Evolutionary conservation across 2,329 filamentous ascomycete genomes (phyloP), one percentile per base, ranked within the genome.

Genomic region (Fusarium luffae): DNA sequence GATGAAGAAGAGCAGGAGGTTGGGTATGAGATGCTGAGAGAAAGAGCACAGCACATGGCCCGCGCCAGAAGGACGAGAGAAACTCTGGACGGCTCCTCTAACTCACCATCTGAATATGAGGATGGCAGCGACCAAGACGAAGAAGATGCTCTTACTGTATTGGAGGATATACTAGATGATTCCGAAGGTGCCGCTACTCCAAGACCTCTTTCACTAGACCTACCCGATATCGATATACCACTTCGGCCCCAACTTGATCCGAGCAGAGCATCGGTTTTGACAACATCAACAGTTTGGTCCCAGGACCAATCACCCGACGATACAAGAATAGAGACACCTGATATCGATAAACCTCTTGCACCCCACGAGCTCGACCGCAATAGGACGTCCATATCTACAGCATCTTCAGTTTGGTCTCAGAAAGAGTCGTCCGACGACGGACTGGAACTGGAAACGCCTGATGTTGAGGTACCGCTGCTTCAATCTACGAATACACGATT

Each of bases 81-180:
- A 19, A 28, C 14, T 14, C 11, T 48, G 12, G 50, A 62, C 12
- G 57, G 34, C 8, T 55, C 47, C 16, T 66, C 59, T 25, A 68
- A 69, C 41, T 70, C 62, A 11, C 42, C 66, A 30, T 69, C 66
- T 16, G 67, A 68, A 41, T 70, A 69, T 23, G 63, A 55, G n/a
- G 62, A 46, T 16, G 68, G 56, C 5, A 34, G 37, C 27, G 30
- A 64, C 7, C 54, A 41, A 27, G 67, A 63, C 23, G 46, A 49
- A 34, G 48, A 70, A 7, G 58, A 64, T 21, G 59, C 58, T 30
- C 67, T 70, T 25, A 70, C 63, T 40, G 49, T 51, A 11, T 25
- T 70, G 16, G 67, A 70, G 41, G 54, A 46, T 44, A 50, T 70
- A 37, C 41, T 63, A 13, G 50, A 63, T 25, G 54, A 52, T 6